phyloP scores from a whole-genome alignment of 139 green algal species.

The Gonium pectorale region DNA sequence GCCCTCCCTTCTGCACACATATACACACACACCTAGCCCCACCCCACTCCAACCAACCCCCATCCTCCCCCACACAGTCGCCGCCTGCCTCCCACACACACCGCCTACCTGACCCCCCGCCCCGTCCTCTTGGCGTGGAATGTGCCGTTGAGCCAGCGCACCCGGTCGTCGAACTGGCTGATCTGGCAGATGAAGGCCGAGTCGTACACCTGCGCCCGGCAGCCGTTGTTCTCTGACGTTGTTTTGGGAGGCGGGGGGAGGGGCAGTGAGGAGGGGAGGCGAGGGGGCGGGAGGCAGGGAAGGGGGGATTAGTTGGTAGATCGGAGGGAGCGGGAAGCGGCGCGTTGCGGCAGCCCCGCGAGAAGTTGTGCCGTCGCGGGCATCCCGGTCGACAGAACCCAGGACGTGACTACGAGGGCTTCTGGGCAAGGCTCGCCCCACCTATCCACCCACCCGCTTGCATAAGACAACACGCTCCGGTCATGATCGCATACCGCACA shows the following conservation, averaged over 20 bases:
- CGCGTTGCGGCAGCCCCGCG: no score
- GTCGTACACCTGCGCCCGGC: constrained; percentile 37
- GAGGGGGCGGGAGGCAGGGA: neutral
- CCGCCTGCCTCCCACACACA: no score
- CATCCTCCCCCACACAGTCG: neutral
- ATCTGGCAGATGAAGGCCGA: constrained; percentile 40
- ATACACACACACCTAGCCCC: no score
- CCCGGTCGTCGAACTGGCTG: constrained; percentile 32
- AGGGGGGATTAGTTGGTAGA: neutral
- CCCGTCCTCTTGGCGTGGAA: constrained; percentile 27
- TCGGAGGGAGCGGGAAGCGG: no score
- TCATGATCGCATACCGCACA: no score
- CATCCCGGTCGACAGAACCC: no score
- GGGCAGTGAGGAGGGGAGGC: neutral
- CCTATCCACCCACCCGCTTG: no score
- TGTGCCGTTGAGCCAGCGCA: constrained; percentile 36
- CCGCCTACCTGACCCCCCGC: neutral
- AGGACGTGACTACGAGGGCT: no score
- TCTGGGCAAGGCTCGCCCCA: no score
- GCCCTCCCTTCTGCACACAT: no score
- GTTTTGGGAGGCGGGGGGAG: neutral
- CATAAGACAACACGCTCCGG: no score
- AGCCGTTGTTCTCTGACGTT: constrained; percentile 32
- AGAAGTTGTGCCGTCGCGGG: no score
- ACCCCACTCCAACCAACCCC: neutral